Evolutionary conservation across 2,329 filamentous ascomycete species (phyloP).

Genomic region (Cylindrodendrum hubeiense): DNA sequence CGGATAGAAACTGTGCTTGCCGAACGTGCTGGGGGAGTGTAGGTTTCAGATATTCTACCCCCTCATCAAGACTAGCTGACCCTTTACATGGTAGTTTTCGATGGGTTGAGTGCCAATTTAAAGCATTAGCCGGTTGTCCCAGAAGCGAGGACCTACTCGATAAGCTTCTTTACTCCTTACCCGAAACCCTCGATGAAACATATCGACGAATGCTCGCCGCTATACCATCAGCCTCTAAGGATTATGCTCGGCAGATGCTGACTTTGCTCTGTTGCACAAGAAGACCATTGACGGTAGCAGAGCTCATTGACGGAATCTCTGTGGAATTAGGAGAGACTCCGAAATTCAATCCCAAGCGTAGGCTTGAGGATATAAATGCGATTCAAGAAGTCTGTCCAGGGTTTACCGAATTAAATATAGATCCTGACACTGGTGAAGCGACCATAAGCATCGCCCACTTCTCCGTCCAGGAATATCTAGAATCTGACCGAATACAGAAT

Average conservation of each 20-base stretch:
- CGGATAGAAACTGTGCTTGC: slow-evolving; percentile 8
- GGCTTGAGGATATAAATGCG: background rate
- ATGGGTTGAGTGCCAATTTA: slow-evolving; percentile 38
- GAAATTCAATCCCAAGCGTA: slow-evolving; percentile 12
- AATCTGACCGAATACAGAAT: slow-evolving; percentile 11
- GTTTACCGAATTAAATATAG: slow-evolving; percentile 4
- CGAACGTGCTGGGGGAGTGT: slow-evolving; percentile 8
- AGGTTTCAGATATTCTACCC: background rate
- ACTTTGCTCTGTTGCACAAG: slow-evolving; percentile 12
- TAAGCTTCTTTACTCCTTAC: slow-evolving; percentile 42
- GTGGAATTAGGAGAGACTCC: background rate
- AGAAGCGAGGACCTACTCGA: slow-evolving; percentile 21
- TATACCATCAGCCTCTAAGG: background rate
- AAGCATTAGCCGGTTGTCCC: slow-evolving; percentile 23
- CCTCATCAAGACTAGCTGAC: background rate
- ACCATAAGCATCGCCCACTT: slow-evolving; percentile 20
- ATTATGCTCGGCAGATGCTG: slow-evolving; percentile 8
- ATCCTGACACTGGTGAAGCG: background rate
- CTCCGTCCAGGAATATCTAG: slow-evolving; percentile 27
- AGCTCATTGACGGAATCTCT: slow-evolving; percentile 1
- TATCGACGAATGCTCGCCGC: slow-evolving; percentile 35
- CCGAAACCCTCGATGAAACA: slow-evolving; percentile 42
- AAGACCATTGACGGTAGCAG: background rate
- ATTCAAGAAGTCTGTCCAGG: slow-evolving; percentile 18
- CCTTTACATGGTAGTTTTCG: slow-evolving; percentile 39